Evolutionary conservation across 2,329 filamentous ascomycete species (phyloP), one percentile per base, ranked within the genome.

Genomic region (Metarhizium album): DNA sequence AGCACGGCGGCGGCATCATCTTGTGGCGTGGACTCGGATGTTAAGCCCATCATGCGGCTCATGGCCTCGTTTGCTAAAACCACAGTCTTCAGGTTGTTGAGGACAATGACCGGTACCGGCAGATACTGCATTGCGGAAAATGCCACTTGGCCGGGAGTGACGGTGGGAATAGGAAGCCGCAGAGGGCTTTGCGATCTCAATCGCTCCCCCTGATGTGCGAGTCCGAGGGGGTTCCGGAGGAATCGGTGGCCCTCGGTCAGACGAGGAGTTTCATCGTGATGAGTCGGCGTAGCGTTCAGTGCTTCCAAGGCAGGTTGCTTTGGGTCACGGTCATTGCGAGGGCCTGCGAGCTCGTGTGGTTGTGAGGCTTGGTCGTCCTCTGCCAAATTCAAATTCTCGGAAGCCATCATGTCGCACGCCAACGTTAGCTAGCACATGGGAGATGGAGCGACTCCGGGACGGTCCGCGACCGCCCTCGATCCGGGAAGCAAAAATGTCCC

Each of bases 51-150:
- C 59, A 90, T 67, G 50, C 80, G 75, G 1, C 81, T 84, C 78
- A 89, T 84, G 20, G 86, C 82, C 57, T 89, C 83, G 58, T 90
- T 90, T 23, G 86, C 86, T 33, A 90, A 66, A 1, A 86, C 74
- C 3, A 90, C 76, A 0, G 82, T 86, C 65, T 89, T 90, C 29
- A 78, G 60, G 35, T 74, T 79, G 47, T 83, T 83, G 35, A 90
- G 68, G 1, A 90, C 80, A 35, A 90, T 64, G 4, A 87, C 64
- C 0, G 86, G 86, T 45, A 87, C 79, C 0, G 86, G 87, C 4
- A 90, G 71, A 60, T 86, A 88, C 60, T 87, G 84, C 66, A 90
- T 70, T 4, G 84, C 81, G 1, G 82, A 78, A 53, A 87, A 80
- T 22, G 84, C 82, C 38, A 83, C 66, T 58, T 80, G 76, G 1